Conservation (phyloP, 2,329 filamentous ascomycete species). For the Pseudogymnoascus sp. region DNA sequence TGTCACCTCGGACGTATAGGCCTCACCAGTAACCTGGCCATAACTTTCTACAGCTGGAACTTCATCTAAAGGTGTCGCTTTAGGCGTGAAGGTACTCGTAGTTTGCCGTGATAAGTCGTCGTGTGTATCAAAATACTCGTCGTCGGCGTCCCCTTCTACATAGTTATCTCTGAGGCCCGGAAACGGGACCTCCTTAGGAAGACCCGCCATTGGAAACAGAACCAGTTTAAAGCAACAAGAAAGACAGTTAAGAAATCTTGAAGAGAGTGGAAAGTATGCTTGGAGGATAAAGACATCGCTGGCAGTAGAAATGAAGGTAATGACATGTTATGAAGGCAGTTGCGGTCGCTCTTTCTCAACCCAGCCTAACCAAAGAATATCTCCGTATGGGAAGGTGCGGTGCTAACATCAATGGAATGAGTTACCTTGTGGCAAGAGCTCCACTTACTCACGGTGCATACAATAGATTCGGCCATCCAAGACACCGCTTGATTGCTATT, state of each 20-base stretch:
- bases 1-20: not conserved
- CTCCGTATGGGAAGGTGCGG: not conserved
- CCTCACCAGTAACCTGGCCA: not conserved
- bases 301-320: not conserved
- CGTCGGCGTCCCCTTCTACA: not conserved
- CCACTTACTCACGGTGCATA: not conserved
- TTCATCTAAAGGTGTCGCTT: not conserved
- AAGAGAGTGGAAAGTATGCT: not conserved
- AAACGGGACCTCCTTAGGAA: not conserved
- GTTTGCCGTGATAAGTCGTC: not conserved
- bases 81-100: not conserved
- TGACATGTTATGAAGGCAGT: not conserved
- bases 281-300: not conserved
- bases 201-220: not conserved
- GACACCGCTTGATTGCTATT: not conserved
- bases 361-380: not conserved
- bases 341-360: not conserved
- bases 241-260: not conserved
- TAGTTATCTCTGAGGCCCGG: not conserved
- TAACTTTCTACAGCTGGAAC: not conserved
- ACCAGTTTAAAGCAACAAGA: not conserved
- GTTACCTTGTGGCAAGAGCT: not conserved
- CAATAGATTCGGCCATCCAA: not conserved
- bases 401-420: not conserved
- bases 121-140: not conserved